Percentiles rank a stretch among this genome's conserved stretches.
Conservation (phyloP, 169 alveolate genomes). For the Amoebophrya sp. region DNA sequence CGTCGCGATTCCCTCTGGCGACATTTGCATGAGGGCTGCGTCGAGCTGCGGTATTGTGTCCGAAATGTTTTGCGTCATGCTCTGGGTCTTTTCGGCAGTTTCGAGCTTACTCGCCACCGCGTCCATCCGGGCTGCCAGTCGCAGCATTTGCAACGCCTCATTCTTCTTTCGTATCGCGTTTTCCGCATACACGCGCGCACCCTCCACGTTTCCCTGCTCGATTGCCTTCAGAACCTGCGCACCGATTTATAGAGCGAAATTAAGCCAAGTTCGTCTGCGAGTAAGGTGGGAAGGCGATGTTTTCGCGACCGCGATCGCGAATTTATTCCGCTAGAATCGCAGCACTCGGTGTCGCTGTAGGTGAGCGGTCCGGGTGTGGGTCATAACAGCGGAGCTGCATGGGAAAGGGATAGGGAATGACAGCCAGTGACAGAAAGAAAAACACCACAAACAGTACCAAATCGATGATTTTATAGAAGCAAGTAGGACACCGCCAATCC, state of each 20-base stretch:
- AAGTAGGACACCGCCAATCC: too few relatives aligned
- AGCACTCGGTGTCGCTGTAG: neutral
- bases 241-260: neutral
- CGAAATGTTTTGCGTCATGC: neutral
- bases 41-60: neutral
- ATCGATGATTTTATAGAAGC: too few relatives aligned
- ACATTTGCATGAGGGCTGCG: neutral
- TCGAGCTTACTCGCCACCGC: neutral
- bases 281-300: neutral
- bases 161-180: neutral
- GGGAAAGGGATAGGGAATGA: too few relatives aligned
- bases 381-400: neutral
- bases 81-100: neutral
- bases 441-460: too few relatives aligned
- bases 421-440: too few relatives aligned
- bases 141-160: neutral
- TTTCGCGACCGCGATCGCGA: neutral
- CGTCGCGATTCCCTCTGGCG: neutral
- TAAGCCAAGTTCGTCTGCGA: neutral
- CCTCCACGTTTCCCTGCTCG: neutral
- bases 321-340: neutral
- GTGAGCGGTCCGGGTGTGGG: neutral
- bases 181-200: neutral
- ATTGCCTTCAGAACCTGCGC: neutral
- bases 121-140: neutral